Conservation (phyloP, 805 yeast genomes). For the Candida pseudofarinosa region DNA sequence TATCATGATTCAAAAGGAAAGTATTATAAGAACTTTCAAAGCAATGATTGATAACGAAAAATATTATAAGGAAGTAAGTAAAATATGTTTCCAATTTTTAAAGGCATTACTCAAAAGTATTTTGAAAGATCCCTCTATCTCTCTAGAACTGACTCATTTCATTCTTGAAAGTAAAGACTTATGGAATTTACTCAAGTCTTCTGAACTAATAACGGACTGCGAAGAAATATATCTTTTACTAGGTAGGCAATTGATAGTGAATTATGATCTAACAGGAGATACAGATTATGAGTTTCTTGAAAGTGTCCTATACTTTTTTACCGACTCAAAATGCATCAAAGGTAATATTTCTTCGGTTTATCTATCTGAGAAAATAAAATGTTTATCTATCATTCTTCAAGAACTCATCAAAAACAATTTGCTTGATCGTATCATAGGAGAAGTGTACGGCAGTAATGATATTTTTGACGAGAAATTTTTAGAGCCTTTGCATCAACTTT, state of each 20-base stretch:
- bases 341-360: constrained; percentile 1
- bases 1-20: constrained; percentile 11
- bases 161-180: constrained; percentile 2
- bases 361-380: constrained; percentile 15
- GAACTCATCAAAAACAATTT: background rate
- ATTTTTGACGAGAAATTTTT: constrained; percentile 5
- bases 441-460: background rate
- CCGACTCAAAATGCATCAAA: background rate
- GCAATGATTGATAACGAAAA: constrained; percentile 29
- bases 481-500: constrained; percentile 4
- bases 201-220: constrained; percentile 4
- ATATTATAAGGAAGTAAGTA: constrained; percentile 32
- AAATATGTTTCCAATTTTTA: constrained; percentile 24
- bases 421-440: background rate
- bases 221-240: constrained; percentile 20
- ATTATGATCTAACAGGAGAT: background rate
- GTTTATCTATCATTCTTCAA: constrained; percentile 15
- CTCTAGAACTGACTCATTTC: background rate
- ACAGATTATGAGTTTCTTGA: background rate
- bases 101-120: constrained; percentile 20
- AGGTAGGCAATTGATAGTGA: constrained; percentile 2
- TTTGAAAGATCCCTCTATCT: constrained; percentile 1
- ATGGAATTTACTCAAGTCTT: constrained; percentile 10
- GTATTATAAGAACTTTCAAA: constrained; percentile 16
- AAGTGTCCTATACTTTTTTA: background rate